A percentile compares a stretch with the other conserved stretches of the same genome.
Evolutionary conservation across 2,329 filamentous ascomycete species (phyloP).

Genomic region (Magnaporthiopsis rhizophila): DNA sequence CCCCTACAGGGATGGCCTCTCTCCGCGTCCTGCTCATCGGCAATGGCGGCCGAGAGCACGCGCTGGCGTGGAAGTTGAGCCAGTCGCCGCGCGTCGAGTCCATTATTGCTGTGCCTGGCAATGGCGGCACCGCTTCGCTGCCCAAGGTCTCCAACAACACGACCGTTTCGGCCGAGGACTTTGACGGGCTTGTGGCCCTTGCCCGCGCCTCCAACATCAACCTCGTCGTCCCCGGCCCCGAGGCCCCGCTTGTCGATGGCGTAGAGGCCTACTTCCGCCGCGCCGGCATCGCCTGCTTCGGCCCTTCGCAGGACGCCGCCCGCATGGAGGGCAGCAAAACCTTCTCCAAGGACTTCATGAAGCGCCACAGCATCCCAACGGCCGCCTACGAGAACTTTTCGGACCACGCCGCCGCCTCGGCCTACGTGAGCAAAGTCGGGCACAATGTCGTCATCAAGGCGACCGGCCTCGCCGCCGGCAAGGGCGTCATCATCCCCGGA

Average conservation of each 20-base stretch:
- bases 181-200: constrained; percentile 66
- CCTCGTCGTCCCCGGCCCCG: constrained; percentile 82
- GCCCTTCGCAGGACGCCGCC: constrained; percentile 76
- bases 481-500: constrained; percentile 85
- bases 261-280: constrained; percentile 74
- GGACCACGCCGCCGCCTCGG: constrained; percentile 61
- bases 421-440: constrained; percentile 63
- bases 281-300: constrained; percentile 73
- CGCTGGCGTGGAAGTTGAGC: constrained; percentile 86
- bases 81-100: constrained; percentile 72
- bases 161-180: constrained; percentile 66
- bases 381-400: constrained; percentile 86
- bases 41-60: constrained; percentile 90
- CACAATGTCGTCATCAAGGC: constrained; percentile 87
- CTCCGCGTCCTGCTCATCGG: constrained; percentile 68
- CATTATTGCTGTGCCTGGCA: constrained; percentile 68
- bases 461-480: constrained; percentile 82
- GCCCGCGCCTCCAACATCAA: constrained; percentile 67
- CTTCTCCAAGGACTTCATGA: constrained; percentile 98
- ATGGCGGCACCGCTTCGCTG: constrained; percentile 72
- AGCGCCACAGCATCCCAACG: constrained; percentile 79
- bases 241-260: constrained; percentile 87
- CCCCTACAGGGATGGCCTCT: constrained; percentile 2
- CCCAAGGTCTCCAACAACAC: constrained; percentile 67
- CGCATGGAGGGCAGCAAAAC: constrained; percentile 94